Evolutionary conservation across 441 rosid genomes (phyloP).

Genomic region (Pelargonium fulgidum): DNA sequence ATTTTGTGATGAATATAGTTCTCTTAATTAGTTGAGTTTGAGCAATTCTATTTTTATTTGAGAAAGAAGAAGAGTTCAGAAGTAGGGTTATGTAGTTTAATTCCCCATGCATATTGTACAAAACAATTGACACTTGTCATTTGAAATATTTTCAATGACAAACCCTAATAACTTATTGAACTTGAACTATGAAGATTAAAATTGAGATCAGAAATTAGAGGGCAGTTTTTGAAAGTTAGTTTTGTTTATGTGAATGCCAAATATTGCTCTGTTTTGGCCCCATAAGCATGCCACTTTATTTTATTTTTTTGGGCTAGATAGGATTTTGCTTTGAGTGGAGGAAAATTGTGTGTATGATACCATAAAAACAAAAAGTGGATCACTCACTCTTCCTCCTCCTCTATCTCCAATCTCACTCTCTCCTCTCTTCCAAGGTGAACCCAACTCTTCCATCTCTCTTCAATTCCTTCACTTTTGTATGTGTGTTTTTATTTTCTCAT

Average conservation of each 20-base stretch:
- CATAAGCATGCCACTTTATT: neutral
- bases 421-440: neutral
- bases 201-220: neutral
- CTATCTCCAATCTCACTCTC: neutral
- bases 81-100: too few relatives aligned
- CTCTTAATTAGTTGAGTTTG: too few relatives aligned
- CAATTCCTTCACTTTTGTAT: neutral
- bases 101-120: too few relatives aligned
- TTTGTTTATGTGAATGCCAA: neutral
- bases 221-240: neutral
- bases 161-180: too few relatives aligned
- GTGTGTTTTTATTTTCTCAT: neutral
- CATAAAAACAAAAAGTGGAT: neutral
- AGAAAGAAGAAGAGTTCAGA: too few relatives aligned
- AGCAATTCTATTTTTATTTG: too few relatives aligned
- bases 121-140: too few relatives aligned
- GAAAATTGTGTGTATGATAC: neutral
- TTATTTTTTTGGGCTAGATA: neutral
- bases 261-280: neutral
- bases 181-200: neutral
- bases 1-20: too few relatives aligned
- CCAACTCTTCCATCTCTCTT: neutral
- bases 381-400: neutral
- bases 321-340: slow-evolving; percentile 6
- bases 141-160: too few relatives aligned